Conservation (phyloP, 2,329 filamentous ascomycete genomes). For the Fonsecaea pedrosoi region DNA sequence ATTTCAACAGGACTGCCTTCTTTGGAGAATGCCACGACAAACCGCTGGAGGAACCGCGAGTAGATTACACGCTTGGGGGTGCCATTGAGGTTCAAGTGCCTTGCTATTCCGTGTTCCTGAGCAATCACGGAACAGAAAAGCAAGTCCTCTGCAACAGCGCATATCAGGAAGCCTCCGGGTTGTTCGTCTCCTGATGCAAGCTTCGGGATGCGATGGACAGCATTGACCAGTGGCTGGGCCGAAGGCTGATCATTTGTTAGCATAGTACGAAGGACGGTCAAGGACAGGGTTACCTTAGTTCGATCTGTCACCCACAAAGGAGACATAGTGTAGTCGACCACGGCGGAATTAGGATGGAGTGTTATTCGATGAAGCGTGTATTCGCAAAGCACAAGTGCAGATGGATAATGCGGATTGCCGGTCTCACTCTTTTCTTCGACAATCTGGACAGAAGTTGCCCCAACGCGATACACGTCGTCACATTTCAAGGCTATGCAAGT, state of each 20-base stretch:
- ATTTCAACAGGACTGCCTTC: slow-evolving; percentile 25
- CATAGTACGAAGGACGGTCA: background rate
- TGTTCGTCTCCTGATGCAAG: slow-evolving; percentile 37
- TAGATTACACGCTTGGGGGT: slow-evolving; percentile 54
- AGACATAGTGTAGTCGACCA: slow-evolving; percentile 29
- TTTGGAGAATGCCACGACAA: slow-evolving; percentile 57
- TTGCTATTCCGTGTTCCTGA: slow-evolving; percentile 48
- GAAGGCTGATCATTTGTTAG: slow-evolving; percentile 28
- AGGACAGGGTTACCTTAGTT: slow-evolving; percentile 26
- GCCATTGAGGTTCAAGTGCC: slow-evolving; percentile 50
- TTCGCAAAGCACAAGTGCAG: slow-evolving; percentile 33
- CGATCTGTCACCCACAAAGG: slow-evolving; percentile 30
- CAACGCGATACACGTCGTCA: slow-evolving; percentile 33
- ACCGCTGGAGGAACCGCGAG: slow-evolving; percentile 52
- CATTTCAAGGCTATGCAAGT: slow-evolving; percentile 22
- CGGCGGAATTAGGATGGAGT: slow-evolving; percentile 26
- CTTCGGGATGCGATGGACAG: slow-evolving; percentile 47
- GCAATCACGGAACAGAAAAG: slow-evolving; percentile 55
- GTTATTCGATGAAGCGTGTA: slow-evolving; percentile 28
- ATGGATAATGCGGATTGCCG: slow-evolving; percentile 11
- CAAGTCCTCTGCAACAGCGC: slow-evolving; percentile 55
- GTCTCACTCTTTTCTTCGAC: slow-evolving; percentile 15
- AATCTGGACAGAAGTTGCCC: slow-evolving; percentile 27
- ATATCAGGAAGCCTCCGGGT: slow-evolving; percentile 55
- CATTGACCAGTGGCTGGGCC: slow-evolving; percentile 40